phyloP scores from a whole-genome alignment of 1,139 yeast species.

The Kazachstania sp. region DNA sequence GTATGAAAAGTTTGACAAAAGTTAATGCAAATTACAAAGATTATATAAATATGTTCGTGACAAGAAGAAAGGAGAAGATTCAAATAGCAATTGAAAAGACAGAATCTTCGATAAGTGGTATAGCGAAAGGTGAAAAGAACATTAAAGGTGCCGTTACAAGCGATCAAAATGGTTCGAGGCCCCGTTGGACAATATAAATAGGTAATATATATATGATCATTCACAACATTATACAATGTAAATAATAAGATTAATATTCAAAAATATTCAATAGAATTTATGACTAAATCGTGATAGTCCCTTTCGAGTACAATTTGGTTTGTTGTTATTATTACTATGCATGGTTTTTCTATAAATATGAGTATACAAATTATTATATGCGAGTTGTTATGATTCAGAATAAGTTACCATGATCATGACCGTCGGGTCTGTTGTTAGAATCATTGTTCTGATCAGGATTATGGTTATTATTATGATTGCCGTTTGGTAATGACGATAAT shows the following conservation, averaged over 20 bases:
- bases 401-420: neutral
- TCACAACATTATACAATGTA: too few relatives aligned
- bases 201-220: too few relatives aligned
- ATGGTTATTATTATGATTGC: neutral
- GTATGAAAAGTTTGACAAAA: conserved; percentile 8
- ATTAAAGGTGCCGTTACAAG: neutral
- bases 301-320: too few relatives aligned
- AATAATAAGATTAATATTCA: too few relatives aligned
- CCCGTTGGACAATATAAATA: neutral
- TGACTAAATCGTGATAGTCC: too few relatives aligned
- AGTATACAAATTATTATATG: too few relatives aligned
- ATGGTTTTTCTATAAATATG: too few relatives aligned
- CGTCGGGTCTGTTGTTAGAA: neutral
- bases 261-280: too few relatives aligned
- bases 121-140: neutral
- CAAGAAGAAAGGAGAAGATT: conserved; percentile 4
- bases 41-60: conserved; percentile 6
- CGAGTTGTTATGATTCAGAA: too few relatives aligned
- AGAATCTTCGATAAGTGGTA: too few relatives aligned
- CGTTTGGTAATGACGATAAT: neutral
- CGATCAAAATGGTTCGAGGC: neutral
- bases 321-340: too few relatives aligned
- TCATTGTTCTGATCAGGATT: neutral
- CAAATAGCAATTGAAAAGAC: neutral
- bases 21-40: conserved; percentile 7